These are phyloP conservation scores for Chromera velia DNA, from an alignment of 73 alveolate species.

Conservation along the genomic window DNA sequence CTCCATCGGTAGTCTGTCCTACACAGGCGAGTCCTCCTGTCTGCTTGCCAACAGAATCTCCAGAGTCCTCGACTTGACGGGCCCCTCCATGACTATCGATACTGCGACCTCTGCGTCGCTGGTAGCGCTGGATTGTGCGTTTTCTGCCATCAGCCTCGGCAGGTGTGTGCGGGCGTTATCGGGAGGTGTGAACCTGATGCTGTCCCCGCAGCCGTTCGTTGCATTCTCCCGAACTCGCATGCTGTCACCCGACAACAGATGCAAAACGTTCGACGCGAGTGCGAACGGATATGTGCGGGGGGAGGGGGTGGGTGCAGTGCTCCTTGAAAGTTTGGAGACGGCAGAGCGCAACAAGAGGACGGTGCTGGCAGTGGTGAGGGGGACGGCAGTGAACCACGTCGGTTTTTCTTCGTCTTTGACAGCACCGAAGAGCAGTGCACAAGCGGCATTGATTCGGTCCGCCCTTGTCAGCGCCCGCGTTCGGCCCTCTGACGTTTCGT, in stretches of 20 bases:
- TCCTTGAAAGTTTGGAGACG: too few relatives aligned
- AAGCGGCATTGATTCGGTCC: neutral
- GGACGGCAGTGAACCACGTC: neutral
- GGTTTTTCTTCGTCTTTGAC: neutral
- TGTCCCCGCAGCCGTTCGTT: too few relatives aligned
- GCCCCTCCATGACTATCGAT: neutral
- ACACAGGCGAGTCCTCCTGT: neutral
- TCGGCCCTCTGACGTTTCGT: neutral
- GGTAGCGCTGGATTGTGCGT: neutral
- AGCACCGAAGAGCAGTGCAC: neutral
- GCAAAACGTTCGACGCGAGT: too few relatives aligned
- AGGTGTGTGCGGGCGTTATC: neutral
- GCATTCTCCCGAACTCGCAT: too few relatives aligned
- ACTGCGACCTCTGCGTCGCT: neutral
- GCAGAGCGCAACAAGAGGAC: too few relatives aligned
- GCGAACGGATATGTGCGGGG: too few relatives aligned
- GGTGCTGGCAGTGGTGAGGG: neutral
- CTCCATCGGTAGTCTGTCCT: too few relatives aligned
- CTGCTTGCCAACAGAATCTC: conserved; percentile 3
- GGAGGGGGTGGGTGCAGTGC: too few relatives aligned
- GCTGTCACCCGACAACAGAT: too few relatives aligned
- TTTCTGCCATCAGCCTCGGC: neutral
- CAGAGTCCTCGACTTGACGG: neutral
- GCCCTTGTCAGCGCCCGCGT: neutral
- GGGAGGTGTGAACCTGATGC: too few relatives aligned